Evolutionary conservation across 257 asterid species (phyloP).

Genomic region (Plectranthus barbatus): DNA sequence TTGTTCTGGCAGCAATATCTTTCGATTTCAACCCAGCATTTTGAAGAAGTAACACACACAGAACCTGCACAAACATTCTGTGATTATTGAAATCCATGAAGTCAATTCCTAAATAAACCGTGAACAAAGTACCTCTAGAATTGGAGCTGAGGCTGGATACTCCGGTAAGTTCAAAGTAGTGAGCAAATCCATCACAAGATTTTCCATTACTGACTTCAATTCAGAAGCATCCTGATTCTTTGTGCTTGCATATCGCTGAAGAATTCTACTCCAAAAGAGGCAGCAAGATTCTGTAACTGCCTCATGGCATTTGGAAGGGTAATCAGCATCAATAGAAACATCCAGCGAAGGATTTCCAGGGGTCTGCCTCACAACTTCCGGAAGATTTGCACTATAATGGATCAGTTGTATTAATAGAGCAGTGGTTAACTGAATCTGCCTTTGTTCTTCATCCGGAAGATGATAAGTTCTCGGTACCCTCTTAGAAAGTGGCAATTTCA

Average conservation of each 20-base stretch:
- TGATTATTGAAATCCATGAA: conserved; percentile 20
- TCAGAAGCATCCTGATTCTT: conserved; percentile 91
- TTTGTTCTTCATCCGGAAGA: conserved; percentile 96
- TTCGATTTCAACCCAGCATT: conserved; percentile 93
- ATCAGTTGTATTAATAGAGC: conserved; percentile 81
- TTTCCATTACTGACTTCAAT: conserved; percentile 81
- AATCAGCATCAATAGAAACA: conserved; percentile 56
- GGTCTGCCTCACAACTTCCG: conserved; percentile 62
- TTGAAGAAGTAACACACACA: conserved; percentile 92
- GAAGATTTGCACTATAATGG: conserved; percentile 88
- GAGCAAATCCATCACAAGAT: conserved; percentile 89
- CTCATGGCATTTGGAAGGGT: conserved; percentile 78
- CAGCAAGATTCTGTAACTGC: conserved; percentile 91
- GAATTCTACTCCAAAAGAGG: conserved; percentile 98
- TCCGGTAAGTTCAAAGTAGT: conserved; percentile 87
- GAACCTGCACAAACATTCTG: conserved; percentile 58
- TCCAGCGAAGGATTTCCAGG: conserved; percentile 59
- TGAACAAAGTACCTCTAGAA: conserved; percentile 63
- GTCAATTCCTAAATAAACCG: conserved; percentile 9
- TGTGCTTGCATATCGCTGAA: conserved; percentile 76
- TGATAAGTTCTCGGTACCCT: conserved; percentile 85
- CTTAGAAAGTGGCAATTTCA: conserved; percentile 84
- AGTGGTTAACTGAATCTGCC: conserved; percentile 86
- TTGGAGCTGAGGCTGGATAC: conserved; percentile 91
- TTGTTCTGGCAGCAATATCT: conserved; percentile 79